Percentiles rank a stretch among this genome's conserved stretches.
These are phyloP conservation scores for Arxiozyma telluris DNA, from an alignment of 1,139 yeast species.

Conservation along the genomic window DNA sequence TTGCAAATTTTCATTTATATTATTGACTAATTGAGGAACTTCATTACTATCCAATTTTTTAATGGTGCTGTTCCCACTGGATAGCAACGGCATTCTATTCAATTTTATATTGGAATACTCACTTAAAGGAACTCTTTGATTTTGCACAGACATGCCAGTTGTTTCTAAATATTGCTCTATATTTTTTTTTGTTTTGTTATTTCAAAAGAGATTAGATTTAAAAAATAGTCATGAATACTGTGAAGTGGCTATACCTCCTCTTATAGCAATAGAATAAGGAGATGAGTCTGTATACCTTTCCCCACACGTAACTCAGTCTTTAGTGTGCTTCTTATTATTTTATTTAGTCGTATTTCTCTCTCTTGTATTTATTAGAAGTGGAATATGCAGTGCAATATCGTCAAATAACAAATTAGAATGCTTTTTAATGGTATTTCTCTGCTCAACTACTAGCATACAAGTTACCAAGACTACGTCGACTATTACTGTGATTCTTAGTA, in stretches of 20 bases:
- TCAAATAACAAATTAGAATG: not conserved
- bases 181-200: not conserved
- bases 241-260: not conserved
- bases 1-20: not conserved
- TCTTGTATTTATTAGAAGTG: not conserved
- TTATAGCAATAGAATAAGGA: not conserved
- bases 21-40: not conserved
- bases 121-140: slow-evolving; percentile 21
- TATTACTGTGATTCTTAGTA: not conserved
- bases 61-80: not conserved
- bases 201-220: not conserved
- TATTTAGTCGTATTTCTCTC: not conserved
- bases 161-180: not conserved
- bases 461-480: not conserved
- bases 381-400: not conserved
- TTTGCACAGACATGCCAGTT: slow-evolving; percentile 1
- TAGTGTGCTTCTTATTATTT: not conserved
- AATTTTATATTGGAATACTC: slow-evolving; percentile 22
- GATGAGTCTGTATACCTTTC: not conserved
- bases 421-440: not conserved
- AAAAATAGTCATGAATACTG: not conserved
- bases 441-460: no score
- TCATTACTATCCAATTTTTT: not conserved
- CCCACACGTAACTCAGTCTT: not conserved
- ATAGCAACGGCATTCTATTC: slow-evolving; percentile 13